Conservation (phyloP, 139 green algal species). For the Deuterostichococcus epilithicus region DNA sequence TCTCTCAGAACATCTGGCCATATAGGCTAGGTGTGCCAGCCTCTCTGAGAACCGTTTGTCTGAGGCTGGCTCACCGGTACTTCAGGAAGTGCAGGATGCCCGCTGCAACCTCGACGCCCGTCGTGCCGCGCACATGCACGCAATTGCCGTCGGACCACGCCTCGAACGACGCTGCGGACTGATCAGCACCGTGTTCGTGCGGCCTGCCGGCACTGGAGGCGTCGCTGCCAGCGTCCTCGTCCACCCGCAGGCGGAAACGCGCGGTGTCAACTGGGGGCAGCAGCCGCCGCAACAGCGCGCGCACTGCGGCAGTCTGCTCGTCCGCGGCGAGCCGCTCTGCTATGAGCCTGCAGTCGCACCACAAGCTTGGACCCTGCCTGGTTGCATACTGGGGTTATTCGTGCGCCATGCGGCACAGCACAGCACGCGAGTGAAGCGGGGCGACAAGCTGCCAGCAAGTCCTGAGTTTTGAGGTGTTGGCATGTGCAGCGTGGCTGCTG, state of each 20-base stretch:
- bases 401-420: too few relatives aligned
- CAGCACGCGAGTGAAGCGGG: too few relatives aligned
- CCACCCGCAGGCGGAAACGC: not conserved
- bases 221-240: not conserved
- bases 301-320: not conserved
- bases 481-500: too few relatives aligned
- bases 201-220: not conserved
- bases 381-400: too few relatives aligned
- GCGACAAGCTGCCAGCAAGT: too few relatives aligned
- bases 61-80: too few relatives aligned
- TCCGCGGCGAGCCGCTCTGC: not conserved
- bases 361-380: too few relatives aligned
- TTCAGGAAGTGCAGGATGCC: conserved; percentile 47
- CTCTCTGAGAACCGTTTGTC: too few relatives aligned
- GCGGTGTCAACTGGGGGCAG: not conserved
- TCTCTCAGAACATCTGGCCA: too few relatives aligned
- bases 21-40: too few relatives aligned
- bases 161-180: not conserved
- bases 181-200: not conserved
- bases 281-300: not conserved
- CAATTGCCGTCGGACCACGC: not conserved
- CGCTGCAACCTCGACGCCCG: conserved; percentile 29
- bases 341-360: not conserved
- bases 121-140: conserved; percentile 24
- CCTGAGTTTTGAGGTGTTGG: too few relatives aligned